A percentile compares a stretch with the other conserved stretches of the same genome.
Evolutionary conservation across 331 rosid genomes (phyloP).

Genomic region (Acacia concinna): DNA sequence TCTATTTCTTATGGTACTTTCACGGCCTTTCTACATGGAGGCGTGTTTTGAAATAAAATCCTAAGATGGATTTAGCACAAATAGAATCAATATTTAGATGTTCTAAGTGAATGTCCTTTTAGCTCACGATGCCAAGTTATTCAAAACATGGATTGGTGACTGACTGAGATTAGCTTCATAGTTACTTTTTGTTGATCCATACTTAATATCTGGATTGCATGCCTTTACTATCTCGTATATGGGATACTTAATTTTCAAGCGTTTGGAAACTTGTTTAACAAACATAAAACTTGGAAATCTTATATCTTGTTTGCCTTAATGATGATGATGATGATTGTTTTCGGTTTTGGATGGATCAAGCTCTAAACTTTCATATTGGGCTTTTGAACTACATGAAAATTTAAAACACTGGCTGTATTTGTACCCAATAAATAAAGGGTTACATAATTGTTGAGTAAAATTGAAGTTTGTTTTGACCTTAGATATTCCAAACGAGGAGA

Average conservation of each 20-base stretch:
- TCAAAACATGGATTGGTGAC: not conserved
- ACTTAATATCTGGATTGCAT: not conserved
- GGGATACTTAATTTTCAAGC: not conserved
- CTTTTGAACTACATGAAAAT: not conserved
- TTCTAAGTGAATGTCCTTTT: not conserved
- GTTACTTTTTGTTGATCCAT: not conserved
- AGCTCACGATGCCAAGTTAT: not conserved
- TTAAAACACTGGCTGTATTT: not conserved
- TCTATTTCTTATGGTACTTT: not conserved
- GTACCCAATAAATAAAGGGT: too few relatives aligned
- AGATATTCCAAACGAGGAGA: not conserved
- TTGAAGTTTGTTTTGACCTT: not conserved
- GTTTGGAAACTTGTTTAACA: not conserved
- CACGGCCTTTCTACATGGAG: not conserved
- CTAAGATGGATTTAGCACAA: not conserved
- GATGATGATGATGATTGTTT: not conserved
- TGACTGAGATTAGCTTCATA: not conserved
- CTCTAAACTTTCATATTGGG: not conserved
- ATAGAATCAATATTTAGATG: not conserved
- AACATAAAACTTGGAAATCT: not conserved
- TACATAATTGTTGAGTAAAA: not conserved
- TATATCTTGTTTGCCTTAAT: not conserved
- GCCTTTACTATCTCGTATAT: not conserved
- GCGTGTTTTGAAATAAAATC: not conserved
- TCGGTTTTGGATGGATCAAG: not conserved